Percentiles rank a stretch among this genome's conserved stretches.
These are phyloP conservation scores for Metschnikowia gruessii DNA, from an alignment of 805 yeast genomes.

Conservation along the genomic window DNA sequence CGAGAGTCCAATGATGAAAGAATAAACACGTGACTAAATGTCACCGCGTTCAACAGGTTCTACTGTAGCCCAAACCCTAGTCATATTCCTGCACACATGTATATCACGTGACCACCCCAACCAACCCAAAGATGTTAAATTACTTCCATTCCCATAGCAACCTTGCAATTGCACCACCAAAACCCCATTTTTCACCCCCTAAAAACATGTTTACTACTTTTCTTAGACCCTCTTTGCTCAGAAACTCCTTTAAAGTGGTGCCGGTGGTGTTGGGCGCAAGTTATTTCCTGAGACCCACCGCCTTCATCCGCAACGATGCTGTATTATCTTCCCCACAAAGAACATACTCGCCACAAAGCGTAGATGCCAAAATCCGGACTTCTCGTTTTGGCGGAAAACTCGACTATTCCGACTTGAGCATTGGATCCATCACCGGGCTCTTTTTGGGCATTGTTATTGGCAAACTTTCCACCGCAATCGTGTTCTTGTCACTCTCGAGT, in stretches of 20 bases:
- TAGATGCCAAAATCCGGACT: slow-evolving; percentile 12
- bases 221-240: slow-evolving; percentile 13
- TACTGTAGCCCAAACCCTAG: too few relatives aligned
- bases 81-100: too few relatives aligned
- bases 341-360: slow-evolving; percentile 11
- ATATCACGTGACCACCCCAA: too few relatives aligned
- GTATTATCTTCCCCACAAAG: slow-evolving; percentile 15
- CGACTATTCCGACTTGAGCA: slow-evolving; percentile 59
- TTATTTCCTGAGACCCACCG: slow-evolving; percentile 11
- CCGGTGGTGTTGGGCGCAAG: slow-evolving; percentile 18
- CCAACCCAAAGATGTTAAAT: too few relatives aligned
- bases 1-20: too few relatives aligned
- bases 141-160: too few relatives aligned
- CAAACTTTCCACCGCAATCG: slow-evolving; percentile 53
- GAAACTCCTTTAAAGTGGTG: slow-evolving; percentile 12
- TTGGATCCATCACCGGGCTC: slow-evolving; percentile 63
- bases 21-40: too few relatives aligned
- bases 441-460: slow-evolving; percentile 60
- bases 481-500: slow-evolving; percentile 45
- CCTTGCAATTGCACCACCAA: not conserved
- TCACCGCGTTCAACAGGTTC: too few relatives aligned
- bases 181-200: not conserved
- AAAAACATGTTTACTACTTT: slow-evolving; percentile 16
- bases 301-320: slow-evolving; percentile 15
- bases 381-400: slow-evolving; percentile 43